Evolutionary conservation across 1,139 yeast species (phyloP), one percentile per base, ranked within the genome.

Genomic region (Hyphopichia pseudoburtonii): DNA sequence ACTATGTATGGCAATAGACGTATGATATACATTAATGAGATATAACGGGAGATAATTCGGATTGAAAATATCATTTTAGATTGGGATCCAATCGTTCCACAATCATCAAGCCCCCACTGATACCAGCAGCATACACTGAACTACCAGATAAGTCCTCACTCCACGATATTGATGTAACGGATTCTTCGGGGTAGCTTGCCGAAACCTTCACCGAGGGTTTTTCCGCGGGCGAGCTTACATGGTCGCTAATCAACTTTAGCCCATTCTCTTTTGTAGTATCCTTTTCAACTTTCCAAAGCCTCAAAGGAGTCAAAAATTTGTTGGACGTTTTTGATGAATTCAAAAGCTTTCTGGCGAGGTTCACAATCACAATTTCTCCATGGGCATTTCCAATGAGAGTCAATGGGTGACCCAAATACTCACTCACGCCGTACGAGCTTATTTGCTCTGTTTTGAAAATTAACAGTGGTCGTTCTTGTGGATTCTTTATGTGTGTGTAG

Each of bases 51-150:
- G n/a, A n/a, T n/a, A n/a, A n/a, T n/a, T n/a, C n/a, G n/a, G 15
- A 25, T 11, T n/a, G 28, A 25, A 6, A n/a, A 17, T 3, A 18
- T 10, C 18, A 27, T 27, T 15, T 8, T 29, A 29, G 23, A 25
- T 11, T 10, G 16, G 66, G 67, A 40, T 64, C 73, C 35, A 82
- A 56, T 44, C 76, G 64, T 45, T 86, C 95, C 14, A 88, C 52
- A 1, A 88, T 64, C 7, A 88, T 48, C 18, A 88, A 50, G 0
- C 96, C 97, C 3, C 79, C 66, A 5, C 76, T 73, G 12, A 84
- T 73, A 1, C 81, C 81, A n/a, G 82, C 82, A 3, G 83, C 82
- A 57, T 74, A 84, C 56, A 76, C 68, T 12, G 81, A 79, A n/a
- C 80, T 79, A 24, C 71, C 72, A 1, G 46, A 40, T 1, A 57